Evolutionary conservation across 768 basidiomycete genomes (phyloP), one percentile per base, ranked within the genome.

Genomic region (Tremella mesenterica): DNA sequence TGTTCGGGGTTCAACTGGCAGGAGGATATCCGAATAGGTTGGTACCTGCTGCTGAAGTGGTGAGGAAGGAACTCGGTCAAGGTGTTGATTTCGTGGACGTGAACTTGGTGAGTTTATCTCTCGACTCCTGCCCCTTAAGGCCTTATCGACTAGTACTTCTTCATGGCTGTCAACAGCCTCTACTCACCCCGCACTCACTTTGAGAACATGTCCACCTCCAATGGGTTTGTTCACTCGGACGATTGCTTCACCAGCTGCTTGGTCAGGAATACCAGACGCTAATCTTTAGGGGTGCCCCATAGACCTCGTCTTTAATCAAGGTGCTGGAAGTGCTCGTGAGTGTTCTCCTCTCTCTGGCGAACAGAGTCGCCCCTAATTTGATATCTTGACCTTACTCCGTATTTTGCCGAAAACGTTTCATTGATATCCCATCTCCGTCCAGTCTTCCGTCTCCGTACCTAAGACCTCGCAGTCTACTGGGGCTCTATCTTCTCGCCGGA

Each of bases 1-100:
- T 78, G 6, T 99, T 96, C 66, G 95, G 95, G 26, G 81, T 96
- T 1, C 93, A 99, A 72, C 71, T 99, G 18, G 90, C 90, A 1
- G 95, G 95, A 0, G 88, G 83, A 69, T 91, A 87, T 63, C 84
- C 91, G 0, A 77, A 79, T 1, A 79, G 81, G 2, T 79, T 97
- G 52, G 86, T 76, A 1, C 74, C 88, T 0, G 82, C 85, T 0
- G 87, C 89, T 0, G 93, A 97, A 68, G 77, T 85, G 6, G 79
- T 97, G 25, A 81, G 79, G 1, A 81, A 79, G 57, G 84, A 88
- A 67, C 80, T 82, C 60, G 77, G 77, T 0, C 76, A 78, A 12
- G 78, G 79, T 18, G 74, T 95, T 20, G 89, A 96, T 65, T 96
- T 95, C 63, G 87, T 92, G 1, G 92, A 99, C 66, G 75, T 97